Evolutionary conservation across 768 basidiomycete genomes (phyloP).

Genomic region (Boletus rex-veris): DNA sequence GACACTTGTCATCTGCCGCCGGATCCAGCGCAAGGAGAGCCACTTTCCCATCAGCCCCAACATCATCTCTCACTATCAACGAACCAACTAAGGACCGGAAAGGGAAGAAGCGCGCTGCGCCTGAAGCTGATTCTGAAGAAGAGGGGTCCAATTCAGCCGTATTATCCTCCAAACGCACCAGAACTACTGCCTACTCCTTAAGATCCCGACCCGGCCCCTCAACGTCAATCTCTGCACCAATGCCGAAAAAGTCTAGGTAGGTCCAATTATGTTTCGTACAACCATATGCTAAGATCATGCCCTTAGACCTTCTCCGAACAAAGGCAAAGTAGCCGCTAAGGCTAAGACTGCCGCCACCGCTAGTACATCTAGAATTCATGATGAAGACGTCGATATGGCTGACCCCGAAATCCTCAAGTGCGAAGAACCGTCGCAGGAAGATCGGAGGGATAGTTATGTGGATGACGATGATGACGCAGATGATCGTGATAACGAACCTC

Average conservation of each 20-base stretch:
- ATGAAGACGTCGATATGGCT: constrained; percentile 76
- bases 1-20: constrained; percentile 30
- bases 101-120: constrained; percentile 89
- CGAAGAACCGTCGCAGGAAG: constrained; percentile 42
- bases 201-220: constrained; percentile 52
- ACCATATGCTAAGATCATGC: constrained; percentile 13
- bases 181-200: constrained; percentile 62
- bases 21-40: constrained; percentile 57
- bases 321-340: constrained; percentile 60
- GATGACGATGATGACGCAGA: constrained; percentile 42
- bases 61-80: constrained; percentile 60
- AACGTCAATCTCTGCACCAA: constrained; percentile 44
- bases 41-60: constrained; percentile 40
- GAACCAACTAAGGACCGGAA: constrained; percentile 74
- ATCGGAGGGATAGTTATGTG: constrained; percentile 42
- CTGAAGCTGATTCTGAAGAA: constrained; percentile 66
- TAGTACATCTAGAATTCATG: constrained; percentile 60
- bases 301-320: constrained; percentile 46
- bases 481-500: constrained; percentile 48
- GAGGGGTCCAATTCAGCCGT: constrained; percentile 47
- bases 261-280: constrained; percentile 9
- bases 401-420: constrained; percentile 55
- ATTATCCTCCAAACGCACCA: constrained; percentile 58
- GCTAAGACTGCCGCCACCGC: constrained; percentile 54
- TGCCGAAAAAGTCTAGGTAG: constrained; percentile 78